Base-by-base conservation (phyloP, 2,329 filamentous ascomycete genomes). In the Blastomyces emzantsi region DNA sequence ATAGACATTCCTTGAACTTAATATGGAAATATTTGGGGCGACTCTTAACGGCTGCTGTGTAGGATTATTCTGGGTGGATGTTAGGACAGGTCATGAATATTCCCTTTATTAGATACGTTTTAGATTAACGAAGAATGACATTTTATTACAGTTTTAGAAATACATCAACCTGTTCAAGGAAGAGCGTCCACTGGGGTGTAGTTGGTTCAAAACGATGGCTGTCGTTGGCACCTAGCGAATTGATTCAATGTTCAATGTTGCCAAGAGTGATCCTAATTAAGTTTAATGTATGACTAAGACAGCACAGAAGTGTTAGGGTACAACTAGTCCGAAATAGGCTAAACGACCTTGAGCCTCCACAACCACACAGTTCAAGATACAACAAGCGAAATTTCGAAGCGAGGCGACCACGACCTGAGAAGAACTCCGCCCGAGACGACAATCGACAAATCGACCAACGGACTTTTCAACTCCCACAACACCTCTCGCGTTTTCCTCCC, bases 251-350 rank as follows among this genome's bases (percentile, higher is more conserved):
- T n/a, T n/a, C n/a, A n/a, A n/a, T n/a, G n/a, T 7, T 30, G 9
- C 54, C n/a, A 57, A 57, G 15, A 43, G n/a, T 8, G n/a, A 43
- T 8, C 58, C 30, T 4, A 25, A 64, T 59, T 51, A 30, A 49
- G 58, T 22, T 56, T 63, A 63, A 59, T 19, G 55, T 30, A 22
- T 43, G 55, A 58, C 36, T 28, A 43, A 58, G 36, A 28, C 7
- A 4, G 17, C n/a, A 22, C 1, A 15, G 55, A 28, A 1, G 2
- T 15, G 9, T 74, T 76, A 76, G 73, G 73, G 75, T 74, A 75
- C 68, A 69, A 69, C 76, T 77, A 77, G 65, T 67, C 75, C 73
- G 63, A 65, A 74, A 77, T 60, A 73, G 73, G 74, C 68, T 74
- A 77, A 77, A 74, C 74, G 74, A 76, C 69, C 69, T 70, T 72